Percentiles rank a stretch among this genome's conserved stretches.
Evolutionary conservation across 2,329 filamentous ascomycete species (phyloP).

Genomic region (Talaromyces pinophilus): DNA sequence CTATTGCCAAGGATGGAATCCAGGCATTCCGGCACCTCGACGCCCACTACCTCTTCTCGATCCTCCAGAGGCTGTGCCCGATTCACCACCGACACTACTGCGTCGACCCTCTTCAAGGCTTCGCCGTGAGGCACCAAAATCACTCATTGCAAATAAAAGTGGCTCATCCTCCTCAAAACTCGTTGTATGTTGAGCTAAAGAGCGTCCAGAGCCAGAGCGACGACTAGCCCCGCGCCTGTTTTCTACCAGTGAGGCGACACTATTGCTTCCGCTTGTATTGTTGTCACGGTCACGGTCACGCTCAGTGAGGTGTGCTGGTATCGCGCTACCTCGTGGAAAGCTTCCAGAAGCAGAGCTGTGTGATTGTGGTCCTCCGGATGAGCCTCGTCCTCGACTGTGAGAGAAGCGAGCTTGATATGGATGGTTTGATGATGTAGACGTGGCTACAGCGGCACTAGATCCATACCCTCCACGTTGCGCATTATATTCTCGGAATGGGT

Average conservation of each 20-base stretch:
- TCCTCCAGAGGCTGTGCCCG: conserved; percentile 29
- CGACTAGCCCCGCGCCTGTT: conserved; percentile 39
- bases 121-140: conserved; percentile 46
- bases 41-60: conserved; percentile 41
- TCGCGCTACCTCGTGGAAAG: conserved; percentile 38
- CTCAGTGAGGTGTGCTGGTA: conserved; percentile 37
- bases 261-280: conserved; percentile 44
- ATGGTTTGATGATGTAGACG: conserved; percentile 36
- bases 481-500: conserved; percentile 27
- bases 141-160: conserved; percentile 50
- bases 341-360: conserved; percentile 45
- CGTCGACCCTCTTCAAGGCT: conserved; percentile 46
- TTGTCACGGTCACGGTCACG: conserved; percentile 42
- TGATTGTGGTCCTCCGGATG: conserved; percentile 40
- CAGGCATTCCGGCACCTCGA: conserved; percentile 36
- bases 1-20: conserved; percentile 39
- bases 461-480: conserved; percentile 28
- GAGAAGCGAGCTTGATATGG: conserved; percentile 44
- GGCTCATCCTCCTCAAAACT: conserved; percentile 47
- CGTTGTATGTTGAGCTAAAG: conserved; percentile 32
- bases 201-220: conserved; percentile 38
- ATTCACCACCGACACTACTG: conserved; percentile 36
- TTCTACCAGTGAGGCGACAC: conserved; percentile 39
- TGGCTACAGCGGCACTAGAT: conserved; percentile 30
- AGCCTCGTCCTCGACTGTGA: conserved; percentile 41